Percentiles rank a stretch among this genome's conserved stretches.
phyloP scores from a whole-genome alignment of 139 green algal species.

The Deuterostichococcus epilithicus region DNA sequence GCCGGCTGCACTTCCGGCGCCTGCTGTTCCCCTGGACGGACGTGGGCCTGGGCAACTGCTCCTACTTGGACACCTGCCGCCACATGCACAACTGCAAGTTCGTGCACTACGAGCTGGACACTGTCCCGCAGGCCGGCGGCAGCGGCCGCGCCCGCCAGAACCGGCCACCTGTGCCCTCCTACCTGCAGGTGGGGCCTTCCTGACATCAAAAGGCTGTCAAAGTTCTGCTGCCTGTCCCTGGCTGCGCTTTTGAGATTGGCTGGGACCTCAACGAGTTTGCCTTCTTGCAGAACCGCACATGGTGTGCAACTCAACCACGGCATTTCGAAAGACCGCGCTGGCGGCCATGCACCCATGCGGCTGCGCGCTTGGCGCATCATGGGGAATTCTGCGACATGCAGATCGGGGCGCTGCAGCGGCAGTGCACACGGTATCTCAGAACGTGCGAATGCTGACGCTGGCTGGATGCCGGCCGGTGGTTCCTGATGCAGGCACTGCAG shows the following conservation, averaged over 20 bases:
- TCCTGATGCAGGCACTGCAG: constrained; percentile 36
- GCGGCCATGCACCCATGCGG: no score
- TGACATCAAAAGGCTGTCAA: neutral
- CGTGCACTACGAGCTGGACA: constrained; percentile 79
- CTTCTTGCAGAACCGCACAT: no score
- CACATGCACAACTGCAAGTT: constrained; percentile 64
- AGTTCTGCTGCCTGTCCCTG: no score
- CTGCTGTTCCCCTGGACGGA: constrained; percentile 73
- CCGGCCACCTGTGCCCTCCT: constrained; percentile 8
- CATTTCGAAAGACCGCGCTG: no score
- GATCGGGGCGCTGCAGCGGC: no score
- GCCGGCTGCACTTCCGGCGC: constrained; percentile 51
- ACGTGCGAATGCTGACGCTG: no score
- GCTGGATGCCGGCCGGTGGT: neutral
- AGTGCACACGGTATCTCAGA: no score
- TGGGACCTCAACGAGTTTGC: no score
- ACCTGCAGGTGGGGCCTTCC: constrained; percentile 14
- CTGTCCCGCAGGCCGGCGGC: constrained; percentile 31
- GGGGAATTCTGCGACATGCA: no score
- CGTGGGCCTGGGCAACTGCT: constrained; percentile 73
- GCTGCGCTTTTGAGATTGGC: no score
- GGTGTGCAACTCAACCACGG: no score
- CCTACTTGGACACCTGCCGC: constrained; percentile 82
- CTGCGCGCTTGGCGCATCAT: no score
- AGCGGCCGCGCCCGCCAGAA: constrained; percentile 4